phyloP scores from a whole-genome alignment of 495 filamentous ascomycete genomes.

The Aspergillus campestris region DNA sequence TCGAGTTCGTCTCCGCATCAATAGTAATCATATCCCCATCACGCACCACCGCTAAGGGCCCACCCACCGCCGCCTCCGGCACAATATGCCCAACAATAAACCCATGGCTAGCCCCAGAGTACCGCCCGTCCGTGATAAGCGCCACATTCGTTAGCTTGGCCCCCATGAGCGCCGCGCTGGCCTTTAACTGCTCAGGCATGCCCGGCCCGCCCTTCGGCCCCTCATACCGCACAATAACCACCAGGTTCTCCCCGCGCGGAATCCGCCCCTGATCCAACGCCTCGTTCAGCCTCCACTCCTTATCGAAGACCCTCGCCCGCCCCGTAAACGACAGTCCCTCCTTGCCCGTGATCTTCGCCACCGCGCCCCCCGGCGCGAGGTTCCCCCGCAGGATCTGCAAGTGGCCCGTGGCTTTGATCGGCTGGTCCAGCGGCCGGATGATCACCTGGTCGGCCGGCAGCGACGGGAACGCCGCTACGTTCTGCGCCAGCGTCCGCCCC shows the following conservation, averaged over 20 bases:
- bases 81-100: constrained; percentile 96
- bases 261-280: constrained; percentile 66
- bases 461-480: constrained; percentile 72
- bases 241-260: constrained; percentile 73
- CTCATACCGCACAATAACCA: constrained; percentile 89
- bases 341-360: constrained; percentile 97
- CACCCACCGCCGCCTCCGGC: constrained; percentile 78
- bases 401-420: constrained; percentile 85
- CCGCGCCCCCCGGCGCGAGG: constrained; percentile 82
- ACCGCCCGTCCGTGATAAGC: constrained; percentile 88
- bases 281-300: constrained; percentile 68
- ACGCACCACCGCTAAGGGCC: constrained; percentile 70
- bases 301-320: constrained; percentile 82
- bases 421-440: constrained; percentile 71
- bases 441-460: constrained; percentile 75
- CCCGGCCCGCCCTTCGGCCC: constrained; percentile 92
- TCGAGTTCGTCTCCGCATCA: constrained; percentile 67
- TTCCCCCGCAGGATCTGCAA: constrained; percentile 86
- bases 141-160: constrained; percentile 83
- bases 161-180: constrained; percentile 86
- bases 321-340: constrained; percentile 81
- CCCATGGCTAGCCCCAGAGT: constrained; percentile 83
- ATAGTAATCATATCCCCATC: constrained; percentile 86
- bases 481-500: constrained; percentile 81
- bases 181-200: constrained; percentile 96